Conservation (phyloP, 495 filamentous ascomycete species). For the Articulospora tetracladia region DNA sequence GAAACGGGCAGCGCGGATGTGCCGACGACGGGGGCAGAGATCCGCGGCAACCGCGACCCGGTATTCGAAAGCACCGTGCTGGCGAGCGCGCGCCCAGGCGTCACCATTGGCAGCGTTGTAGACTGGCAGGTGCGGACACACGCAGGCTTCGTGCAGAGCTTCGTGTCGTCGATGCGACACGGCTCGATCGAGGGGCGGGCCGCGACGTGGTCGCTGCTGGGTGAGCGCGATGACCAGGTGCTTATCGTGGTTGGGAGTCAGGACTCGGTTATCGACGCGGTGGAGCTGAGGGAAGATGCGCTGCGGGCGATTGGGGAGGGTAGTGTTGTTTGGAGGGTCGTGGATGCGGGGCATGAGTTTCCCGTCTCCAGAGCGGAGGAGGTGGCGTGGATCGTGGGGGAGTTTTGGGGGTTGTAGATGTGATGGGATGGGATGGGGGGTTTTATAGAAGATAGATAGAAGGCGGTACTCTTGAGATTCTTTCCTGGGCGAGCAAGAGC, state of each 20-base stretch:
- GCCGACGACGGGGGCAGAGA: constrained; percentile 11
- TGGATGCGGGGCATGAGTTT: constrained; percentile 49
- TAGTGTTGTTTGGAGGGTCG: constrained; percentile 35
- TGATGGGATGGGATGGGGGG: too few species aligned
- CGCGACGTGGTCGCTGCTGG: constrained; percentile 43
- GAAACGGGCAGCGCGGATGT: neutral
- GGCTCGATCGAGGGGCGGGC: constrained; percentile 53
- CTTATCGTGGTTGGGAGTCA: constrained; percentile 42
- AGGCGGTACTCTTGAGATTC: neutral
- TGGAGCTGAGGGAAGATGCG: constrained; percentile 42
- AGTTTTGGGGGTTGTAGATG: constrained; percentile 16
- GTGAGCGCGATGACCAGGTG: constrained; percentile 36
- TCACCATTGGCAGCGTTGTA: constrained; percentile 41
- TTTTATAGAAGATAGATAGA: too few species aligned
- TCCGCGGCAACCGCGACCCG: constrained; percentile 9
- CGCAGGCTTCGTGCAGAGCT: constrained; percentile 50
- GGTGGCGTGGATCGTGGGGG: constrained; percentile 24
- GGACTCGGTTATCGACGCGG: constrained; percentile 45
- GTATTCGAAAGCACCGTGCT: constrained; percentile 18
- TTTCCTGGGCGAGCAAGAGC: too few species aligned
- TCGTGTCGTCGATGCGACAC: constrained; percentile 49
- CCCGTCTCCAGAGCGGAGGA: constrained; percentile 38
- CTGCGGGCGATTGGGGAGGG: constrained; percentile 35
- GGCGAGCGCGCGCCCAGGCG: constrained; percentile 30
- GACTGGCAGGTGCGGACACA: constrained; percentile 54